phyloP scores from a whole-genome alignment of 257 asterid species.

The Jasminum sambac region DNA sequence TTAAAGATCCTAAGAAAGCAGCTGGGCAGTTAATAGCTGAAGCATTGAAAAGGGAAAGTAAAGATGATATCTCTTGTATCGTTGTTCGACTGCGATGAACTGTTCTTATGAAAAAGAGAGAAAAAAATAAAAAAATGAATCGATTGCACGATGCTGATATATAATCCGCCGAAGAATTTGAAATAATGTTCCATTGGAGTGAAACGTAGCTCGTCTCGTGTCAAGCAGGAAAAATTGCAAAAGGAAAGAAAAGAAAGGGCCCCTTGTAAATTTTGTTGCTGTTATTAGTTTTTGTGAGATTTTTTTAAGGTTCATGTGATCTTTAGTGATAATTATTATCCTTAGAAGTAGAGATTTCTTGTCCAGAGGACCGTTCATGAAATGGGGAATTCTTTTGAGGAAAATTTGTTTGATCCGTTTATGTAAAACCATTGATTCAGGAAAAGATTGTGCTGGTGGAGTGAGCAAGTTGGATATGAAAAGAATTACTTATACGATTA shows the following conservation, averaged over 20 bases:
- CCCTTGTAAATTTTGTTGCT: background rate
- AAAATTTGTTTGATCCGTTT: background rate
- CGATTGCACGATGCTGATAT: background rate
- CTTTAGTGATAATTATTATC: background rate
- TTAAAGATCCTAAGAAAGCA: slow-evolving; percentile 82
- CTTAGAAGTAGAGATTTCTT: background rate
- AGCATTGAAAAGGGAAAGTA: slow-evolving; percentile 81
- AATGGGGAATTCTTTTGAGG: background rate
- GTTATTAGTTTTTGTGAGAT: background rate
- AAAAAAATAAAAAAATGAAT: background rate
- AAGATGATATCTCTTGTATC: slow-evolving; percentile 89
- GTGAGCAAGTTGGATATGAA: background rate
- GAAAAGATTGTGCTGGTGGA: background rate
- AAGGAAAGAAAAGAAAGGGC: background rate
- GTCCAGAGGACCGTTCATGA: too few species aligned
- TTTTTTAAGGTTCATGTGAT: background rate
- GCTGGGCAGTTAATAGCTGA: slow-evolving; percentile 70
- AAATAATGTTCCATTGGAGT: background rate
- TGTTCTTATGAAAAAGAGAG: background rate
- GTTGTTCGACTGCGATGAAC: slow-evolving; percentile 54
- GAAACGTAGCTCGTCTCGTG: background rate
- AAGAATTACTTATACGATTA: too few species aligned
- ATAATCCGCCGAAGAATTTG: background rate
- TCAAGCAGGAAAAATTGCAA: background rate
- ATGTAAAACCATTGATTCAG: background rate